Percentiles rank a stretch among this genome's conserved stretches.
Conservation (phyloP, 1,139 yeast genomes). For the Hyphopichia pseudoburtonii region DNA sequence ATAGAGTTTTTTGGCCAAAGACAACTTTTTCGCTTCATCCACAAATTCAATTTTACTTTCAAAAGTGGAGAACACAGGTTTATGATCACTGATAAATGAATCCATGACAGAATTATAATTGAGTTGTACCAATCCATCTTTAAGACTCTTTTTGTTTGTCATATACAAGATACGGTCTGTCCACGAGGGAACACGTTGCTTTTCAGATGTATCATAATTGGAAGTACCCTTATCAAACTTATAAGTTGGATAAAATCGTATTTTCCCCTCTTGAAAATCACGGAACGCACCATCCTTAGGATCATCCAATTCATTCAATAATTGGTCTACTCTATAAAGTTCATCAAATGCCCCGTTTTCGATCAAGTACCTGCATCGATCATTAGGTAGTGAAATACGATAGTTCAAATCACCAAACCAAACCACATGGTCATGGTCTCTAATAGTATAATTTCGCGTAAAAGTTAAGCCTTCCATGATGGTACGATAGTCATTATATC, state of each 20-base stretch:
- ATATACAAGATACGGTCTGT: constrained; percentile 79
- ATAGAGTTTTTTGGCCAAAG: constrained; percentile 33
- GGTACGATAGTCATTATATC: constrained; percentile 85
- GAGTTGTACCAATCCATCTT: constrained; percentile 49
- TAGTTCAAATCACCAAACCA: constrained; percentile 98
- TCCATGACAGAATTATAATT: constrained; percentile 59
- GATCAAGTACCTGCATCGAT: constrained; percentile 64
- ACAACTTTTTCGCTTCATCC: constrained; percentile 38
- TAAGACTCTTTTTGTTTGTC: constrained; percentile 39
- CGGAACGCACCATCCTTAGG: constrained; percentile 72
- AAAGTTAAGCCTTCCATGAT: constrained; percentile 77
- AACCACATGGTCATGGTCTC: constrained; percentile 80
- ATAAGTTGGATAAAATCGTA: constrained; percentile 85
- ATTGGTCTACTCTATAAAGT: constrained; percentile 75
- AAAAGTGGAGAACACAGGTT: constrained; percentile 84
- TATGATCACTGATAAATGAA: constrained; percentile 79
- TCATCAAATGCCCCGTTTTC: constrained; percentile 44
- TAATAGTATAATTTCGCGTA: constrained; percentile 64
- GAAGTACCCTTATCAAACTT: constrained; percentile 90
- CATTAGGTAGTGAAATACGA: constrained; percentile 74
- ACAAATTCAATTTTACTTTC: constrained; percentile 62
- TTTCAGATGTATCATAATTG: constrained; percentile 84
- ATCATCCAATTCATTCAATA: constrained; percentile 73
- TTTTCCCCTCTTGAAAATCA: constrained; percentile 77
- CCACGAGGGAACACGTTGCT: constrained; percentile 94